Conservation (phyloP, 225 moss, liverwort and hornwort species). For the Physcomitrium patens region DNA sequence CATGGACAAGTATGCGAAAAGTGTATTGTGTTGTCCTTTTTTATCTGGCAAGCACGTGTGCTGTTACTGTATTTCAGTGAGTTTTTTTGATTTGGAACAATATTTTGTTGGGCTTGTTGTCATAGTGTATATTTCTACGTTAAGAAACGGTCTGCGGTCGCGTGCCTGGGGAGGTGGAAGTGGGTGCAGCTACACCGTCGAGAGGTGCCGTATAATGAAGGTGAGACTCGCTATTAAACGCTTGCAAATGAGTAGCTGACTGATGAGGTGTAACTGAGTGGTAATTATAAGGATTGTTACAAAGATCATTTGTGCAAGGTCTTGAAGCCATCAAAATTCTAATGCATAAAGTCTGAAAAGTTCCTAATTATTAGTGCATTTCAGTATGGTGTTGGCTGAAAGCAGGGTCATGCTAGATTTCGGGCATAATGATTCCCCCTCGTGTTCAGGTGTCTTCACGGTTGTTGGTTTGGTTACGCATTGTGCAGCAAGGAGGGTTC, state of each 20-base stretch:
- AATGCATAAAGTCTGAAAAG: too few species aligned
- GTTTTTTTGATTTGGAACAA: background rate
- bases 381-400: background rate
- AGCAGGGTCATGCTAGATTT: background rate
- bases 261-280: slow-evolving; percentile 4
- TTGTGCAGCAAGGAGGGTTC: slow-evolving; percentile 54
- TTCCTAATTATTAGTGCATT: too few species aligned
- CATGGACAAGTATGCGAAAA: background rate
- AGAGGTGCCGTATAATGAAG: slow-evolving; percentile 66
- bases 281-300: background rate
- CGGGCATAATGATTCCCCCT: background rate
- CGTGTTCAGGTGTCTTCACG: background rate
- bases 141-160: slow-evolving; percentile 69
- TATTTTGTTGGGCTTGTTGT: slow-evolving; percentile 4
- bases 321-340: too few species aligned
- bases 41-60: background rate
- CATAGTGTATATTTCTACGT: slow-evolving; percentile 54
- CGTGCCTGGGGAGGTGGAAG: slow-evolving; percentile 77
- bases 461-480: background rate
- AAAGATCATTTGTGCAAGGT: background rate
- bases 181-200: slow-evolving; percentile 72
- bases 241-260: background rate
- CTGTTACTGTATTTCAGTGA: too few species aligned
- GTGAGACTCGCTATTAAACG: slow-evolving; percentile 3
- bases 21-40: too few species aligned